Base-by-base conservation (phyloP, 2,329 filamentous ascomycete species). In the Zalaria obscura region DNA sequence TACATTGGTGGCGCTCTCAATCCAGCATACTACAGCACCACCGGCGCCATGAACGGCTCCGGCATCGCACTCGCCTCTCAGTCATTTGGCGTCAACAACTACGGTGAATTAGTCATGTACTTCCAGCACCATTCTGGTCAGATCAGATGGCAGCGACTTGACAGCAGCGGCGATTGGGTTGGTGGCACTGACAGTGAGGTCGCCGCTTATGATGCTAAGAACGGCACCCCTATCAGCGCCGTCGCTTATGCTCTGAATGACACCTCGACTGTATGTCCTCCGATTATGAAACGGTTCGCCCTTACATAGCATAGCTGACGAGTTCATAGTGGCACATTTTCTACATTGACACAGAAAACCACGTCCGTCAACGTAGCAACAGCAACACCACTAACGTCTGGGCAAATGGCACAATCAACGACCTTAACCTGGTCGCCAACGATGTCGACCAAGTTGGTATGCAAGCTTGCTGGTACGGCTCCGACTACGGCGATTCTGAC, bases 21-120 rank as follows among this genome's bases (percentile, higher is more conserved):
- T 37, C 51, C 59, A 1, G 43, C 54, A 0, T 66, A 63, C 43
- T 55, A 62, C 36, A 62, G 63, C 5, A 59, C 48, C 6, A 52
- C 56, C 27, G 65, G 65, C 18, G 64, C 63, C 4, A 67, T 66
- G 52, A 68, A 68, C 43, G 65, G 65, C n/a, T 63, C 62, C 9
- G 65, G 65, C 7, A 63, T 68, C 33, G 65, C 65, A 1, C 43
- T 68, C 6, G 64, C 65, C 11, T 60, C 60, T 5, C 62, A 66
- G 35, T 66, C 62, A 0, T 66, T 64, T 51, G 43, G 37, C 10
- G 35, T 33, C 3, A 38, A 27, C 25, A 38, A 43, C 18, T 39
- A 59, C 29, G 61, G 62, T 3, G 55, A 55, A 8, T 58, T 67
- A 5, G 62, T 61, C 2, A 51, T 67, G 34, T 68, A 66, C 50